Evolutionary conservation across 495 filamentous ascomycete genomes (phyloP), one percentile per base, ranked within the genome.

Genomic region (Penicillium subrubescens): DNA sequence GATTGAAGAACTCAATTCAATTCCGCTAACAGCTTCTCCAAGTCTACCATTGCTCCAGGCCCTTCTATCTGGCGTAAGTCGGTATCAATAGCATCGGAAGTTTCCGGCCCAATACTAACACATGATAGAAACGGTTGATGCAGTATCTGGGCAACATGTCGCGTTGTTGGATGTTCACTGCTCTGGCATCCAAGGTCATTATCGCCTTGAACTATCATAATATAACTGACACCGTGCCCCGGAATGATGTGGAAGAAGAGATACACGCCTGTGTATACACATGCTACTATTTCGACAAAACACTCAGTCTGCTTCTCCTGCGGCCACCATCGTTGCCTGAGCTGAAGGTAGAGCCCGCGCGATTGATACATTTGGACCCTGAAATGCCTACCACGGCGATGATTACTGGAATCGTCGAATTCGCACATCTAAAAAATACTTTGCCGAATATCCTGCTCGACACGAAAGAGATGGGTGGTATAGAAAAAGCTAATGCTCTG

Each of bases 221-320:
- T 23, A 65, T 74, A 19, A 69, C 63, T 0, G 59, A 71, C 21
- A 17, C 61, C 8, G 50, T 54, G 19, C 65, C 72, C 14, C 59
- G 61, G 59, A 65, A 60, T 19, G 61, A 73, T 11, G 60, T 63
- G n/a, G 65, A 74, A 59, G 61, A 67, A 52, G 68, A 70, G 37
- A 71, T 76, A 8, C 73, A 72, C 35, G 64, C 66, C 1, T 74
- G 70, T 55, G 55, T 74, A 3, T 71, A 73, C 37, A 67, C 56
- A 10, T 77, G 75, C 60, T 79, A 75, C 53, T 75, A 75, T 39
- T 70, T 75, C 21, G 77, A 79, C 57, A 73, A 76, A 25, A 69
- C 68, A 4, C 68, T 79, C 19, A 77, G 77, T 61, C 60, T 78
- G 54, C 74, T 79, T 41, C 72, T 77, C 11, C 69, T 76, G 10